phyloP scores from a whole-genome alignment of 228 moss, liverwort and hornwort genomes.

The Sphagnum magellanicum region DNA sequence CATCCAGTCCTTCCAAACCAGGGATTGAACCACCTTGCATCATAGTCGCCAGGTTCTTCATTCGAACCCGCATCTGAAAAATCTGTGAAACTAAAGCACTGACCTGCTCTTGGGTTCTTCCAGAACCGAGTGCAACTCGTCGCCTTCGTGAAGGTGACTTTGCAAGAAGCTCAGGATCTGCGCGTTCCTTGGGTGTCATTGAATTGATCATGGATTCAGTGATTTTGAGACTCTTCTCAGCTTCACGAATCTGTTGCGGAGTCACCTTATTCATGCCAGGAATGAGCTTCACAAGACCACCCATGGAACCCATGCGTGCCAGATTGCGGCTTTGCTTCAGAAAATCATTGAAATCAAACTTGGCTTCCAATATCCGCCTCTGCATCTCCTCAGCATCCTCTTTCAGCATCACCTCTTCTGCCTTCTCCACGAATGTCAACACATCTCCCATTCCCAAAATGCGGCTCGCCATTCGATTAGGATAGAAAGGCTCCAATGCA shows the following conservation, averaged over 20 bases:
- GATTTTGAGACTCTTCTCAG: conserved; percentile 91
- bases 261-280: conserved; percentile 97
- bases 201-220: conserved; percentile 99
- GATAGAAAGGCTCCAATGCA: conserved; percentile 92
- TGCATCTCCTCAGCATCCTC: conserved; percentile 92
- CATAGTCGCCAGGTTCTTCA: conserved; percentile 87
- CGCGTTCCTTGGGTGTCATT: conserved; percentile 90
- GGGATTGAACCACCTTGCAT: conserved; percentile 79
- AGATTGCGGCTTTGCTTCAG: conserved; percentile 84
- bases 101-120: conserved; percentile 95
- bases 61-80: conserved; percentile 93
- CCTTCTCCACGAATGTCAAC: conserved; percentile 89
- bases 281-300: conserved; percentile 76
- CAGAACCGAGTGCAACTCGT: conserved; percentile 85
- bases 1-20: conserved; percentile 72
- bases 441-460: conserved; percentile 99
- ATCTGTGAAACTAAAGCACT: conserved; percentile 91
- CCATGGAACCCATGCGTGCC: conserved; percentile 96
- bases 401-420: conserved; percentile 89
- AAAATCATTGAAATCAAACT: conserved; percentile 98
- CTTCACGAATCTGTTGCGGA: conserved; percentile 82
- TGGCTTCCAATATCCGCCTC: conserved; percentile 90
- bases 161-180: conserved; percentile 82
- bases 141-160: conserved; percentile 85
- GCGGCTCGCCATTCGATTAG: conserved; percentile 91